These are phyloP conservation scores for Penicillium sumatraense DNA, from an alignment of 2,329 filamentous ascomycete species.

Conservation along the genomic window DNA sequence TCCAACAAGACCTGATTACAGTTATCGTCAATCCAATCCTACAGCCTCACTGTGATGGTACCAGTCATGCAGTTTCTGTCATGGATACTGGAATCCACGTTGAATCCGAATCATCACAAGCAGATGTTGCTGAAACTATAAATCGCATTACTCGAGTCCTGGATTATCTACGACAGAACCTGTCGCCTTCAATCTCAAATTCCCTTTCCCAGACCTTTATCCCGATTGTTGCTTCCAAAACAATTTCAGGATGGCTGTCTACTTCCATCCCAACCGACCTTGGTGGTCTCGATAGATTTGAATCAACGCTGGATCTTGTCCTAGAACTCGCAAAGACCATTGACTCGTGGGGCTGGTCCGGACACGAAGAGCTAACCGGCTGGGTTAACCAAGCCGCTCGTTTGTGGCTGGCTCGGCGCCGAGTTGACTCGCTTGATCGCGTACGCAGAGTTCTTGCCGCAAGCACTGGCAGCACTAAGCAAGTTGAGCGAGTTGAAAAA, in stretches of 20 bases:
- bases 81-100: slow-evolving; percentile 34
- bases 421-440: slow-evolving; percentile 76
- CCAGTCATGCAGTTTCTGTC: slow-evolving; percentile 32
- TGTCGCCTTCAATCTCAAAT: slow-evolving; percentile 54
- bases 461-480: slow-evolving; percentile 68
- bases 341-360: slow-evolving; percentile 65
- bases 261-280: slow-evolving; percentile 76
- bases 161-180: slow-evolving; percentile 54
- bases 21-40: slow-evolving; percentile 40
- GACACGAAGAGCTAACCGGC: slow-evolving; percentile 66
- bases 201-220: slow-evolving; percentile 73
- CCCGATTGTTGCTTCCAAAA: slow-evolving; percentile 66
- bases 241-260: slow-evolving; percentile 77
- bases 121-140: slow-evolving; percentile 44
- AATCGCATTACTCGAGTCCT: slow-evolving; percentile 51
- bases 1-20: slow-evolving; percentile 38
- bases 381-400: slow-evolving; percentile 82
- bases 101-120: slow-evolving; percentile 26
- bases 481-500: slow-evolving; percentile 83
- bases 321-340: slow-evolving; percentile 68
- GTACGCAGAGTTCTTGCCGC: slow-evolving; percentile 71
- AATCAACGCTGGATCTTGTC: slow-evolving; percentile 69
- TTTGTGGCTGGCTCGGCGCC: slow-evolving; percentile 83
- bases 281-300: slow-evolving; percentile 71
- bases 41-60: slow-evolving; percentile 27